Evolutionary conservation across 371 early-diverging fungal species (phyloP).

Genomic region (Mortierella sp.): DNA sequence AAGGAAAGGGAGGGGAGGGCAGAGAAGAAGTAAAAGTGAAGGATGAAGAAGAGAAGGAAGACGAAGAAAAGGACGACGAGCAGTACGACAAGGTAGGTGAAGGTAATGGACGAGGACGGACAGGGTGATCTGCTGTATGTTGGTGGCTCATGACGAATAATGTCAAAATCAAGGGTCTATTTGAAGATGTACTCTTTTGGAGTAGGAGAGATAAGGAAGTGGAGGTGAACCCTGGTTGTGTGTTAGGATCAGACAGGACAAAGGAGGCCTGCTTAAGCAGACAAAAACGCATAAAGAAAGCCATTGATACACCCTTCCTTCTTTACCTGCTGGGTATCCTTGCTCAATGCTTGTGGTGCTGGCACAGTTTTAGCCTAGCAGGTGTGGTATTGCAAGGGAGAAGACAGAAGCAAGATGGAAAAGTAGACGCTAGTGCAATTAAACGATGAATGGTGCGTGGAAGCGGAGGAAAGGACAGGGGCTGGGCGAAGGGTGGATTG

Average conservation of each 20-base stretch:
- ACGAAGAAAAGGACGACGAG: not conserved
- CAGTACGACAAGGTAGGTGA: not conserved
- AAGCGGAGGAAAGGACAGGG: not conserved
- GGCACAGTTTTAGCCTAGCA: too few relatives aligned
- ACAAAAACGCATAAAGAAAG: not conserved
- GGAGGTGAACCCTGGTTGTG: too few relatives aligned
- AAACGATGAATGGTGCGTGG: too few relatives aligned
- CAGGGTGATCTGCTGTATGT: not conserved
- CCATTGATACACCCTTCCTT: not conserved
- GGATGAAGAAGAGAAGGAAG: not conserved
- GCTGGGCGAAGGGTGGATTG: not conserved
- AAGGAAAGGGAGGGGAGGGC: conserved; percentile 1
- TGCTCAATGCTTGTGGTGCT: too few relatives aligned
- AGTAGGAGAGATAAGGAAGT: not conserved
- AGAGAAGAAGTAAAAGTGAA: not conserved
- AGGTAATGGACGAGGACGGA: not conserved
- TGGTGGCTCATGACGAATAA: not conserved
- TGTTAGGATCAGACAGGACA: not conserved
- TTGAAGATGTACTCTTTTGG: too few relatives aligned
- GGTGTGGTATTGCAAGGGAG: too few relatives aligned
- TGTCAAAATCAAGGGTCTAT: too few relatives aligned
- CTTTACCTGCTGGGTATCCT: too few relatives aligned
- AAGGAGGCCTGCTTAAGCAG: too few relatives aligned
- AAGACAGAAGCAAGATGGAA: too few relatives aligned
- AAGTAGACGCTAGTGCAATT: too few relatives aligned